Base-by-base conservation (phyloP, 495 filamentous ascomycete genomes). In the Tuber borchii region DNA sequence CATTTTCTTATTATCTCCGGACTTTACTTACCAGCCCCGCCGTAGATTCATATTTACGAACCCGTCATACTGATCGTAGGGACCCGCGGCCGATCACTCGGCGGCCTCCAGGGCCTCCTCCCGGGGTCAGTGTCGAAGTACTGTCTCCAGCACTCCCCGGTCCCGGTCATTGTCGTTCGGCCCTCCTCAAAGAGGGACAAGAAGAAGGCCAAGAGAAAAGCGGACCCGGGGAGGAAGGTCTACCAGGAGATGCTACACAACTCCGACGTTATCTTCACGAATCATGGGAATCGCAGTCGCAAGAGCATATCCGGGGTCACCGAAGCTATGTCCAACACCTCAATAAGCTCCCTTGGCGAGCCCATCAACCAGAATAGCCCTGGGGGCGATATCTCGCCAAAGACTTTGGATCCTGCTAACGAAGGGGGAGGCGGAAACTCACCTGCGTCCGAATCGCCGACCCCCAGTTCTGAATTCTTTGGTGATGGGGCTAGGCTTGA, bases 151-250 rank as follows among this genome's bases (percentile, higher is more conserved):
- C 93, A 97, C 84, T 97, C 93, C 12, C 95, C 95, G 1, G 92
- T 99, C 31, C 95, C 95, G n/a, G 95, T 97, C 2, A 93, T 97
- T 48, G 96, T 99, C 44, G 95, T 98, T 51, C 90, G 95, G 2
- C 94, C 95, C 70, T 91, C 91, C 40, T 90, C 93, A 72, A 97
- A 97, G 85, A 91, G 95, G 8, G 88, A 91, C 78, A 97, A 96
- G 85, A 97, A 96, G 84, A 97, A 97, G 84, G 88, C 88, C 76
- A 97, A 97, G 86, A 91, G 95, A 43, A 88, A 89, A 20, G 88
- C 90, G 69, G 93, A 98, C 76, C 93, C 94, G 10, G 86, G 83
- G 45, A 87, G 95, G 69, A 90, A 91, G 77, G 91, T 89, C 73
- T 99, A 99, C 84, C 88, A 90, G 56, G 88, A 91, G 71, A 93